phyloP scores from a whole-genome alignment of 257 asterid genomes.

The Ligustrum vulgare region DNA sequence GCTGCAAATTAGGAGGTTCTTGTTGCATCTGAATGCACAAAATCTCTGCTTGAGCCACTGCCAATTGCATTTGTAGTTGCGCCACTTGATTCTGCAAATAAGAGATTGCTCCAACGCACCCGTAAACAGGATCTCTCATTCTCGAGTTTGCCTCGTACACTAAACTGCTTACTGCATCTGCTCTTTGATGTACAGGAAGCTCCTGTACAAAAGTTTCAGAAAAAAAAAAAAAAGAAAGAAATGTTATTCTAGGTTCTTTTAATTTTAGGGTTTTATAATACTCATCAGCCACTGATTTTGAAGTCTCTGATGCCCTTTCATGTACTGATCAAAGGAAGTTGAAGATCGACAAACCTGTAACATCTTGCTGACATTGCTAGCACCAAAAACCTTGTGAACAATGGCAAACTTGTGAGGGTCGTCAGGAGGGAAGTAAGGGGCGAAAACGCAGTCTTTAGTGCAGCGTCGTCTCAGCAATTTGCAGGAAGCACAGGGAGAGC shows the following conservation, averaged over 20 bases:
- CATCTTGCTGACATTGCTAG: slow-evolving; percentile 95
- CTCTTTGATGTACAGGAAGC: slow-evolving; percentile 71
- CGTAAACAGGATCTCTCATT: slow-evolving; percentile 82
- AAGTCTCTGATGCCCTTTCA: background rate
- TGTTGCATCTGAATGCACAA: slow-evolving; percentile 87
- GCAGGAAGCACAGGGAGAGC: slow-evolving; percentile 93
- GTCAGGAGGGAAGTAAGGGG: slow-evolving; percentile 91
- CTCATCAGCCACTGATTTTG: background rate
- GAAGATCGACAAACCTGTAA: slow-evolving; percentile 56
- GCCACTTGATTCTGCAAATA: slow-evolving; percentile 78
- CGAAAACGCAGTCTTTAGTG: slow-evolving; percentile 84
- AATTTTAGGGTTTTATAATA: background rate
- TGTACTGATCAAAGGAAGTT: background rate
- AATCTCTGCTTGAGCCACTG: slow-evolving; percentile 84
- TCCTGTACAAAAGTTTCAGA: slow-evolving; percentile 42
- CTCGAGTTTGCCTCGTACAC: slow-evolving; percentile 89
- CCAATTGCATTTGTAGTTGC: slow-evolving; percentile 81
- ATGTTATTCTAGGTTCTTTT: background rate
- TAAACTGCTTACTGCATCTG: slow-evolving; percentile 83
- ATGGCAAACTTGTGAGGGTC: slow-evolving; percentile 97
- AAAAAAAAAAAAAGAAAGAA: background rate
- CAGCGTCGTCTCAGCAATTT: slow-evolving; percentile 81
- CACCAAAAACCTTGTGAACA: slow-evolving; percentile 93
- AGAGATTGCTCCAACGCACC: slow-evolving; percentile 88
- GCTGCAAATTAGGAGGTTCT: slow-evolving; percentile 26